Evolutionary conservation across 208 protist genomes (phyloP), one percentile per base, ranked within the genome.

Genomic region (Trypanosoma melophagium): DNA sequence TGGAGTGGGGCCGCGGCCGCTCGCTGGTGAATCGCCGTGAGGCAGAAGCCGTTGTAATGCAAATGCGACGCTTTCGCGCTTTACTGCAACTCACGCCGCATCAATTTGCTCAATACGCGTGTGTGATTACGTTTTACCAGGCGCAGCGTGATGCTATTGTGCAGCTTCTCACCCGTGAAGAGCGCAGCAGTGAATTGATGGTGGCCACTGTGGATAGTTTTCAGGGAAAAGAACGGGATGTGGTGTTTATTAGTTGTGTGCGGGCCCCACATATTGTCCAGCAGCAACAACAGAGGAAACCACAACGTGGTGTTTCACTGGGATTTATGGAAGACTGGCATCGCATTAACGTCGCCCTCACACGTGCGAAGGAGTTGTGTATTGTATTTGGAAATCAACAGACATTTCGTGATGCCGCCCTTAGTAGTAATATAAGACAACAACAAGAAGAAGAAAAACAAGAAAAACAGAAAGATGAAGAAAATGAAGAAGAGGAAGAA

Each of bases 331-430:
- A 71, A 12, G 92, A 98, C 60, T 78, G 76, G 62, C 81, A 92
- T 60, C 86, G 96, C 62, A 80, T 97, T 42, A 98, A 98, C 78
- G 96, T 98, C 16, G 74, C 92, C 22, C 83, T 98, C 53, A 98
- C 96, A n/a, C 77, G 96, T 13, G 89, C 92, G 28, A 78, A 81
- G 71, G 87, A 93, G 40, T 66, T 93, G 42, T 94, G 90, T 62
- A 41, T 95, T 14, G 80, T 94, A 53, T 87, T 93, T 59, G 89
- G 81, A 22, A 71, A 89, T 28, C 49, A 49, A 45, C 51, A 66
- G 44, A 84, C 84, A 7, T 51, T 93, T 17, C 49, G 74, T 44
- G 62, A 76, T 14, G 69, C 79, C 7, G 76, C 74, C 13, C 53
- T 52, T 49, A 71, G 66, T 12, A 69, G 58, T 10, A 44, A 66